Evolutionary conservation across 2,329 filamentous ascomycete species (phyloP), one percentile per base, ranked within the genome.

Genomic region (Bimuria novae-zelandiae): DNA sequence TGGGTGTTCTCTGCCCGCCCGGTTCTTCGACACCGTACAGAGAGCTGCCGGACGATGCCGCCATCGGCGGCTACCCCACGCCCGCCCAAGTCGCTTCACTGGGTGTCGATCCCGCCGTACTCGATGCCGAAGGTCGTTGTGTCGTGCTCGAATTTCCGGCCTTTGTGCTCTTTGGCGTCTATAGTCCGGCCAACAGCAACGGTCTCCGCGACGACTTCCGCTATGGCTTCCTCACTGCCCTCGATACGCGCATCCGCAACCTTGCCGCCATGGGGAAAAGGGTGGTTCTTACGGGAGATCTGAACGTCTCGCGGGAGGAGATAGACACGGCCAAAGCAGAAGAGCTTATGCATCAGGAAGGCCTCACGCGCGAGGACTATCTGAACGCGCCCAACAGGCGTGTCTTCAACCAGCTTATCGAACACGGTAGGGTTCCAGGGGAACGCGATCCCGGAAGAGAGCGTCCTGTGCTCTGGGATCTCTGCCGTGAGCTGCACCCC

Each of bases 101-200:
- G n/a, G 71, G 72, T 0, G 74, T 82, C 17, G 90, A 96, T 65
- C 85, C 90, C 36, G 79, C 81, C 2, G 81, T 81, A 0, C 83
- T 97, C 7, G 94, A 99, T 70, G 89, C 90, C 0, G 94, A 99
- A 77, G 94, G 94, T 0, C 88, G 94, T 42, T 96, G 92, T 63
- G 85, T 97, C 7, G 81, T 96, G 37, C 80, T 99, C 3, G 94
- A 97, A 69, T 97, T 99, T 62, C 90, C 92, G 0, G 92, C 91
- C 3, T 97, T 99, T 70, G 91, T 99, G 4, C 82, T 99, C 14
- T 84, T 99, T 45, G 94, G 93, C 3, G 88, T 95, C 2, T 97
- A 99, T 75, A 90, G 89, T 63, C 94, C 94, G 10, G 94, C 93
- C 19, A 92, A 89, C 64, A 86, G 92, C 53, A 92, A 96, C 64